These are phyloP conservation scores for Termitomyces sp. DNA, from an alignment of 768 basidiomycete species.

Conservation along the genomic window DNA sequence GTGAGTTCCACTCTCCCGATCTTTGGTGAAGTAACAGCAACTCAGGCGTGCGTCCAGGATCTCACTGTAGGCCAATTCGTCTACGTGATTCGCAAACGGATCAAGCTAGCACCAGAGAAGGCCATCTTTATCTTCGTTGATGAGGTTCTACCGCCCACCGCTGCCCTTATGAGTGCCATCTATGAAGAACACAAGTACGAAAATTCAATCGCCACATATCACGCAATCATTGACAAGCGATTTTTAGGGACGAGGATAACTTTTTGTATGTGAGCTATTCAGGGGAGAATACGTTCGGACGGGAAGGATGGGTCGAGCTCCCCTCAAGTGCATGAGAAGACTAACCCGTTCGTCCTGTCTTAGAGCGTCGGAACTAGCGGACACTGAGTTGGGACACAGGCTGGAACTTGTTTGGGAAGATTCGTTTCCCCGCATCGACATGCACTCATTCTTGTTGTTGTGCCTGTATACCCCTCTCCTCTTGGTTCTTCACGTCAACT, in stretches of 20 bases:
- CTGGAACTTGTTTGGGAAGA: slow-evolving; percentile 7
- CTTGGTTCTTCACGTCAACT: slow-evolving; percentile 10
- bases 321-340: slow-evolving; percentile 36
- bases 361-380: slow-evolving; percentile 18
- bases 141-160: slow-evolving; percentile 96
- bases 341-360: slow-evolving; percentile 7
- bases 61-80: slow-evolving; percentile 98
- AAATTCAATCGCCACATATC: not conserved
- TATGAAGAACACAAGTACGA: slow-evolving; percentile 99
- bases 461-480: slow-evolving; percentile 15
- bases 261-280: slow-evolving; percentile 99
- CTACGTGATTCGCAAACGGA: slow-evolving; percentile 98
- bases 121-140: slow-evolving; percentile 99
- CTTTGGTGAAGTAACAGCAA: not conserved
- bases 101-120: slow-evolving; percentile 99
- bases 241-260: slow-evolving; percentile 94
- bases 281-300: slow-evolving; percentile 94
- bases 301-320: slow-evolving; percentile 42
- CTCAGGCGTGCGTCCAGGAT: slow-evolving; percentile 49
- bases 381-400: slow-evolving; percentile 14
- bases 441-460: slow-evolving; percentile 10
- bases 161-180: slow-evolving; percentile 96
- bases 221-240: slow-evolving; percentile 20
- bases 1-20: slow-evolving; percentile 41
- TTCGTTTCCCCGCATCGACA: slow-evolving; percentile 1